Base-by-base conservation (phyloP, 805 yeast species). In the Saccharomycopsis sp. region DNA sequence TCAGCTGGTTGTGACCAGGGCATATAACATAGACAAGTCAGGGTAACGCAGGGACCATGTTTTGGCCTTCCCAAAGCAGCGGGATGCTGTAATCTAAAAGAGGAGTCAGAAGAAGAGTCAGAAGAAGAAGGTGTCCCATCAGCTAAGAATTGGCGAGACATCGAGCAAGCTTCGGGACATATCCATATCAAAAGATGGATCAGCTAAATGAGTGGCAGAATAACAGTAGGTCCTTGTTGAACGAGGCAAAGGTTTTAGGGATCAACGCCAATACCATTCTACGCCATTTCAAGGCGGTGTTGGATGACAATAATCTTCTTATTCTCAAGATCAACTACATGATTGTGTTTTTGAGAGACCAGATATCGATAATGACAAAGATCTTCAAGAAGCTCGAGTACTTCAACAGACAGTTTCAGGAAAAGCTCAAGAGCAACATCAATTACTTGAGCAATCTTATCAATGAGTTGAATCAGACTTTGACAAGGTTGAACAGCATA, bases 211-310 rank as follows among this genome's bases (percentile, higher is more conserved):
- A 29, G 8, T 46, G 49, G 49, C 21, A 34, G 25, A 19, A 10
- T 4, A 19, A 21, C 30, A 30, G 46, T 5, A 25, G 25, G 6
- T 23, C 15, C 5, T 36, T 18, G 20, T 30, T 46, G 22, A 42
- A 46, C 30, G 41, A 42, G 22, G 49, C 49, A n/a, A 36, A 46
- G 22, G 35, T 21, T 27, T 35, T 46, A 12, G 46, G 49, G 3
- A 25, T 39, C 20, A 32, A 34, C 16, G 36, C 47, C 15, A 33
- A 46, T 20, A n/a, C 22, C 15, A 19, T 32, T 15, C 40, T 46
- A 21, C 31, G 30, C 18, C 21, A 27, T 13, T 39, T 46, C 38
- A 46, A 46, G 23, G 15, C 26, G 18, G n/a, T 21, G 4, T 20
- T 46, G 15, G 49, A 46, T 16, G 47, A 19, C n/a, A 46, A 46